Evolutionary conservation across 2,329 filamentous ascomycete genomes (phyloP).

Genomic region (Celoporthe dispersa): DNA sequence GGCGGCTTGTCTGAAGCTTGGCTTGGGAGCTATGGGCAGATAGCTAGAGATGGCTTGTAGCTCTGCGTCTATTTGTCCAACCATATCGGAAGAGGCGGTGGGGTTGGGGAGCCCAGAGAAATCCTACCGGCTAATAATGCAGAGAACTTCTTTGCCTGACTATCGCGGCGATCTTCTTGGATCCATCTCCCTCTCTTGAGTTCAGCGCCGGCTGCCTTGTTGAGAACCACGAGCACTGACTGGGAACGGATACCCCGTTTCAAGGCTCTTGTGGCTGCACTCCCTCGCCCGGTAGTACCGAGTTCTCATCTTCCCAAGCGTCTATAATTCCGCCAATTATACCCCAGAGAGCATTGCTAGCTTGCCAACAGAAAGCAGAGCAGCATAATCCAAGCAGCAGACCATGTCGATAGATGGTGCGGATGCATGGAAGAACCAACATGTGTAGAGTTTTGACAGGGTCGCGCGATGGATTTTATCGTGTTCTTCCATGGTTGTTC

Average conservation of each 20-base stretch:
- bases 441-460: neutral
- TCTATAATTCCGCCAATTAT: neutral
- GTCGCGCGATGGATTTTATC: neutral
- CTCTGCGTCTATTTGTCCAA: constrained; percentile 26
- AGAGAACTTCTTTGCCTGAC: neutral
- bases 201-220: neutral
- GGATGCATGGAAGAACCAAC: neutral
- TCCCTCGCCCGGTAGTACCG: neutral
- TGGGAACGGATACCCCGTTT: neutral
- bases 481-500: neutral
- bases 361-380: neutral
- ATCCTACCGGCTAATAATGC: neutral
- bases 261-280: neutral
- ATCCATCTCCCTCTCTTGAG: neutral
- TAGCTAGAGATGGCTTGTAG: constrained; percentile 14
- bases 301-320: neutral
- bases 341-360: neutral
- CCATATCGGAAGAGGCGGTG: constrained; percentile 8
- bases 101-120: no score
- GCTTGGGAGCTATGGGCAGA: neutral
- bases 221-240: neutral
- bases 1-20: neutral
- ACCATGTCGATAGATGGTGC: neutral
- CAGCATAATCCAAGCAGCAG: neutral
- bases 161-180: neutral